A percentile compares a stretch with the other conserved stretches of the same genome.
phyloP scores from a whole-genome alignment of 1,284 basidiomycete genomes.

The Peniophora sp. region DNA sequence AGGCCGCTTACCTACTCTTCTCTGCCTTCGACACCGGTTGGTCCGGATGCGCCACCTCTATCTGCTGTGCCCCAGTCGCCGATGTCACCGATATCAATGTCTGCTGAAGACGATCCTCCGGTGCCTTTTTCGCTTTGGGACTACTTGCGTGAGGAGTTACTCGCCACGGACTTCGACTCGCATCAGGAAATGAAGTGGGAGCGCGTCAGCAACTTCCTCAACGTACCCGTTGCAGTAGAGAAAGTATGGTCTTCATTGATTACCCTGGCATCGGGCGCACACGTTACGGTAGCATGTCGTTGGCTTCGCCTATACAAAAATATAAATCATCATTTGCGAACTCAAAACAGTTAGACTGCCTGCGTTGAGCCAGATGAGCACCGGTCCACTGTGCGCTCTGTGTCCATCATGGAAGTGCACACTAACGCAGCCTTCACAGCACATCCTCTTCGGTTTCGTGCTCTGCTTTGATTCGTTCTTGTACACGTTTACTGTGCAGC shows the following conservation, averaged over 20 bases:
- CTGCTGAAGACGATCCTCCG: conserved; percentile 21
- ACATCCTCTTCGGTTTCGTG: conserved; percentile 87
- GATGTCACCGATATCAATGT: conserved; percentile 12
- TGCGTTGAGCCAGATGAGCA: too few species aligned
- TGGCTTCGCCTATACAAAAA: neutral
- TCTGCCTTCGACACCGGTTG: conserved; percentile 62
- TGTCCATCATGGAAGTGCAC: too few species aligned
- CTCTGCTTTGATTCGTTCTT: conserved; percentile 97
- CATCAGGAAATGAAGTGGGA: conserved; percentile 95
- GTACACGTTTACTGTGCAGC: conserved; percentile 96
- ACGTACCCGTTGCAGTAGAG: conserved; percentile 89
- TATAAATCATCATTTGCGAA: neutral
- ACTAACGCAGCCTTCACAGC: conserved; percentile 36
- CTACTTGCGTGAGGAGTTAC: conserved; percentile 79
- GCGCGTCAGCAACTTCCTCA: conserved; percentile 94
- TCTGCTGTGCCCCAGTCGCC: conserved; percentile 14
- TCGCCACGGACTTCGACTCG: conserved; percentile 88
- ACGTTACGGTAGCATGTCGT: conserved; percentile 9
- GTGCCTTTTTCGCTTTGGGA: conserved; percentile 85
- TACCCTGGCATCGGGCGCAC: too few species aligned
- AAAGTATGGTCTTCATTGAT: conserved; percentile 46
- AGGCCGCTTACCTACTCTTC: conserved; percentile 49
- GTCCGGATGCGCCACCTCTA: conserved; percentile 33
- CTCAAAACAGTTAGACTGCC: too few species aligned
- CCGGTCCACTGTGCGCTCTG: too few species aligned